phyloP scores from a whole-genome alignment of 495 filamentous ascomycete species.

The Lichina pygmaea region DNA sequence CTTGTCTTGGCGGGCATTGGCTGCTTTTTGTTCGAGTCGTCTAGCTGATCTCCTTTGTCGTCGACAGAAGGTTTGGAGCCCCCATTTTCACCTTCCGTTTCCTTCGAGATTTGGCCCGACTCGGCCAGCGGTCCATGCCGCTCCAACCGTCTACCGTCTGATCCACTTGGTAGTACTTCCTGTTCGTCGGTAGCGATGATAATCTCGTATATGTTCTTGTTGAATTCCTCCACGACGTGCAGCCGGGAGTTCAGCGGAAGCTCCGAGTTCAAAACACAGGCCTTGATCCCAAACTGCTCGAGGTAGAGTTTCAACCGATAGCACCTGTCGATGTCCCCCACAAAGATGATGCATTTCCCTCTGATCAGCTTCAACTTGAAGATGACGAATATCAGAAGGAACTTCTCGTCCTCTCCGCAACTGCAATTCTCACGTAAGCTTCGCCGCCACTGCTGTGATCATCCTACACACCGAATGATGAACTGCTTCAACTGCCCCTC shows the following conservation, averaged over 20 bases:
- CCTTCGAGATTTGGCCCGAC: slow-evolving; percentile 5
- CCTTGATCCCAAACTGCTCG: slow-evolving; percentile 85
- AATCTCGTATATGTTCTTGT: slow-evolving; percentile 85
- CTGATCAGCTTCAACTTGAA: slow-evolving; percentile 88
- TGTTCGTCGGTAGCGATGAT: slow-evolving; percentile 90
- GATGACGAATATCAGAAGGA: slow-evolving; percentile 74
- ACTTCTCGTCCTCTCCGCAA: slow-evolving; percentile 92
- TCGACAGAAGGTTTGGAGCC: slow-evolving; percentile 1
- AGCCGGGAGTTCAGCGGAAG: slow-evolving; percentile 77
- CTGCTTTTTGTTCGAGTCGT: slow-evolving; percentile 17
- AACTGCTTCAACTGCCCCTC: slow-evolving; percentile 59
- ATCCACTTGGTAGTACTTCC: slow-evolving; percentile 23
- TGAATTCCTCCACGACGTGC: slow-evolving; percentile 93
- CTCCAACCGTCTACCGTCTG: slow-evolving; percentile 1
- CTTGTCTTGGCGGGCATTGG: too few species aligned
- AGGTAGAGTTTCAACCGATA: slow-evolving; percentile 90
- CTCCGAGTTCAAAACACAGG: slow-evolving; percentile 86
- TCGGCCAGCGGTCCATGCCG: background rate
- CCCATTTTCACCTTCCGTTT: background rate
- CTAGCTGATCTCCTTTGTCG: slow-evolving; percentile 3
- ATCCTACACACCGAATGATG: slow-evolving; percentile 35
- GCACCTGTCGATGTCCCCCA: slow-evolving; percentile 73
- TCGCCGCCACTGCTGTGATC: background rate
- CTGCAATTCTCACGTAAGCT: slow-evolving; percentile 12
- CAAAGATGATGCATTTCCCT: slow-evolving; percentile 85